Percentiles rank a stretch among this genome's conserved stretches.
Conservation (phyloP, 148 eudicot species). For the Bassia scoparia region DNA sequence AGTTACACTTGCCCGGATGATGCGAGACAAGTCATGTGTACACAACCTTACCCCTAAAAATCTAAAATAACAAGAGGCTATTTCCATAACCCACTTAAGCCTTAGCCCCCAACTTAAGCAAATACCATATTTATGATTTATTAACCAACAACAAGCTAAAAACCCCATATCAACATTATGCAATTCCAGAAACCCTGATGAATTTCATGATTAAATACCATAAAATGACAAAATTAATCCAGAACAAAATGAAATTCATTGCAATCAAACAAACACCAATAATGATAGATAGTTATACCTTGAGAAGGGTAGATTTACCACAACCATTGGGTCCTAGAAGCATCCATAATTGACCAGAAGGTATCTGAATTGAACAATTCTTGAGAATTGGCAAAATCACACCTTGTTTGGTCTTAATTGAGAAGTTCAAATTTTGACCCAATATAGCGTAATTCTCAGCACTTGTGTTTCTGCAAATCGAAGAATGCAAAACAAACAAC, state of each 20-base stretch:
- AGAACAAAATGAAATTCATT: background rate
- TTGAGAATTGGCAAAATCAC: slow-evolving; percentile 51
- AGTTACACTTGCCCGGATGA: background rate
- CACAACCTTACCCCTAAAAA: background rate
- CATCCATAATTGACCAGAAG: slow-evolving; percentile 94
- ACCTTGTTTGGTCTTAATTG: slow-evolving; percentile 42
- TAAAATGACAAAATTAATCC: background rate
- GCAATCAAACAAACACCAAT: background rate
- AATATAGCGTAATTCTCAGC: slow-evolving; percentile 46
- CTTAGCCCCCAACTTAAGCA: too few relatives aligned
- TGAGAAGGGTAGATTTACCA: slow-evolving; percentile 92
- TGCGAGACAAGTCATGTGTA: background rate
- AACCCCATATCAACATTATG: background rate
- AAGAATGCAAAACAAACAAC: background rate
- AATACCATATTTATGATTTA: background rate
- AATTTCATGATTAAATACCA: background rate
- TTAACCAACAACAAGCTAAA: slow-evolving; percentile 4
- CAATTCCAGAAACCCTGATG: background rate
- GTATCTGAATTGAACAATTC: slow-evolving; percentile 71
- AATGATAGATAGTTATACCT: slow-evolving; percentile 31
- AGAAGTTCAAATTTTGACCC: slow-evolving; percentile 59
- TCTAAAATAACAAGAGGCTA: background rate
- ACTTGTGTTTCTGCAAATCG: slow-evolving; percentile 14
- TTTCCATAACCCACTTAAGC: background rate
- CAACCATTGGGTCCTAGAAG: slow-evolving; percentile 96